phyloP scores from a whole-genome alignment of 1,284 basidiomycete species.

The Stygiomarasmius scandens region DNA sequence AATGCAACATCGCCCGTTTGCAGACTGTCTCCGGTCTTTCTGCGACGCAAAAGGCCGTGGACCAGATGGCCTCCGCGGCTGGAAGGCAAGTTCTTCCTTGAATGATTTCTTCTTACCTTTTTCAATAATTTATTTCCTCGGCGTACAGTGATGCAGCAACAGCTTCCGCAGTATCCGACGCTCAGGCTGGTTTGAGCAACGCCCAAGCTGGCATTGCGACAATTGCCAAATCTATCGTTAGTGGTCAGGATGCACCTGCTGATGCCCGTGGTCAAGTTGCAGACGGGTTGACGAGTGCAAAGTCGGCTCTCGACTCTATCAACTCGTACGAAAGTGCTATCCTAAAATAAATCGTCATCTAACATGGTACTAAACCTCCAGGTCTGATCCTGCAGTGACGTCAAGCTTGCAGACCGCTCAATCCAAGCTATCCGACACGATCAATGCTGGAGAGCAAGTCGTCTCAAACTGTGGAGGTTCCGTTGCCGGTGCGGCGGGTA shows the following conservation, averaged over 20 bases:
- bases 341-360: too few relatives aligned
- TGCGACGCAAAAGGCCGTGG: conserved; percentile 30
- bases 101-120: not conserved
- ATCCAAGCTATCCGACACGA: not conserved
- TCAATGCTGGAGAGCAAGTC: not conserved
- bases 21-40: conserved; percentile 33
- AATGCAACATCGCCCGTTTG: conserved; percentile 39
- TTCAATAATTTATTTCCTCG: not conserved
- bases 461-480: conserved; percentile 1
- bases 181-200: conserved; percentile 29
- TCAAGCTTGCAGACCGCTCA: not conserved
- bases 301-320: conserved; percentile 34
- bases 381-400: not conserved
- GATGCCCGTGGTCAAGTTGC: conserved; percentile 36
- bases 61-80: conserved; percentile 21
- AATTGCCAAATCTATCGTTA: conserved; percentile 34
- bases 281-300: conserved; percentile 31
- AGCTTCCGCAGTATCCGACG: conserved; percentile 25
- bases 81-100: not conserved
- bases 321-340: conserved; percentile 39
- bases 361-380: too few relatives aligned
- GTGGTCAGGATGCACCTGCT: conserved; percentile 36
- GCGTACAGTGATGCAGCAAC: conserved; percentile 23
- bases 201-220: conserved; percentile 34
- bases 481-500: not conserved